Base-by-base conservation (phyloP, 106 monocot genomes). In the Amphibolis antarctica region DNA sequence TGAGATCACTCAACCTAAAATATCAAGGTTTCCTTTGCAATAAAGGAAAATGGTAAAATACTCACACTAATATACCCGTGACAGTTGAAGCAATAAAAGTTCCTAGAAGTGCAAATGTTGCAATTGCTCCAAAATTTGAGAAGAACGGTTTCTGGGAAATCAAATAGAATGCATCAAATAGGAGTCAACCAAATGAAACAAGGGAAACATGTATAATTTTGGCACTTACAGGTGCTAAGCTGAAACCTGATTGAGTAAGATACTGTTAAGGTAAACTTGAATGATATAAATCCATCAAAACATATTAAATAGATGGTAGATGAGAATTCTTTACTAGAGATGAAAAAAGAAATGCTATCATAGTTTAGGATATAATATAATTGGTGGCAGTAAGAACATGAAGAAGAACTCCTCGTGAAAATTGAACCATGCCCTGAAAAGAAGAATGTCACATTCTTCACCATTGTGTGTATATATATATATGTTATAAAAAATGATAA, bases 351-450 rank as follows among this genome's bases (percentile, higher is more conserved):
- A 17, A 62, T 21, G 57, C 20, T 27, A 24, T 56, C 25, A 51
- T 19, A 42, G 49, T 59, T 63, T 43, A 67, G 98, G 98, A 98
- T 98, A 98, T 98, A 98, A 98, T 84, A 98, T 98, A 66, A 98
- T 98, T 17, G 98, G 98, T 30, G 98, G 98, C 17, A 98, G 71
- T 65, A 98, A 75, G 82, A 91, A 98, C 42, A 98, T 71, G 77
- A 98, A 91, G 87, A 98, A 98, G 57, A 98, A 98, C 48, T 98
- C 98, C 47, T 98, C 98, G 26, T 98, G 96, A 45, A 98, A 98
- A 71, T 98, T 98, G 82, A 96, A 96, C 89, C 94, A 86, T 36
- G 60, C 60, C 86, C 82, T 86, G 79, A 69, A 78, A 77, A 54
- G 46, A 15, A 67, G 43, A 60, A 67, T 28, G 18, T 9, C 31